Evolutionary conservation across 2,329 filamentous ascomycete species (phyloP), one percentile per base, ranked within the genome.

Genomic region (Penicillium vulpinum): DNA sequence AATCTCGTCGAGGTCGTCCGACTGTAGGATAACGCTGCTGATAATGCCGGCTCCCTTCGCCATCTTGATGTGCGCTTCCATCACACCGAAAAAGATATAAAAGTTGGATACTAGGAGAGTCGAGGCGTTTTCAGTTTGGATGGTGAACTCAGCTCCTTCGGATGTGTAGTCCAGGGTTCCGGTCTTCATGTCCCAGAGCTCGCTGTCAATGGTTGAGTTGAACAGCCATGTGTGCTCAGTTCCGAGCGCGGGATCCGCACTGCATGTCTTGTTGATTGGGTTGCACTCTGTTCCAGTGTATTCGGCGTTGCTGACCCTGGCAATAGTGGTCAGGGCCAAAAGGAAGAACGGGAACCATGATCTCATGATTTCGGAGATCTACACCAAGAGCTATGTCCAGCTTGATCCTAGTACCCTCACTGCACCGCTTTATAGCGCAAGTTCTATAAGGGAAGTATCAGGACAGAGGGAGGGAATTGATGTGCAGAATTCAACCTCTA

Each of bases 81-180:
- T 86, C 59, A 86, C 85, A 49, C 91, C 91, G 64, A 88, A 92
- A 79, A 95, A 92, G 75, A 96, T 88, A 78, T 91, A 93, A 73
- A 92, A 93, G 64, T 86, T 85, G 45, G 89, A 86, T 61, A 86
- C 83, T 60, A 95, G 83, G 1, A 91, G 95, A 0, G 91, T 90
- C 0, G 90, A 88, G 66, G 95, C 85, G 59, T 87, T 85, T 62
- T 85, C 81, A 70, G 87, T 82, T 57, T 75, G 78, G 76, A 96
- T 87, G 46, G 82, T 87, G 76, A 94, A 92, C 56, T 82, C 78
- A 33, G 89, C 88, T 35, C 89, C 89, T 0, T 84, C 76, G 40
- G 80, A 70, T 54, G 81, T 81, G 71, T 87, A 92, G 22, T 78
- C 77, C 51, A 93, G 80, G 3, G 74, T 75, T 48, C 89, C 89